These are phyloP conservation scores for Rhizopogon salebrosus DNA, from an alignment of 768 basidiomycete genomes.

Conservation along the genomic window DNA sequence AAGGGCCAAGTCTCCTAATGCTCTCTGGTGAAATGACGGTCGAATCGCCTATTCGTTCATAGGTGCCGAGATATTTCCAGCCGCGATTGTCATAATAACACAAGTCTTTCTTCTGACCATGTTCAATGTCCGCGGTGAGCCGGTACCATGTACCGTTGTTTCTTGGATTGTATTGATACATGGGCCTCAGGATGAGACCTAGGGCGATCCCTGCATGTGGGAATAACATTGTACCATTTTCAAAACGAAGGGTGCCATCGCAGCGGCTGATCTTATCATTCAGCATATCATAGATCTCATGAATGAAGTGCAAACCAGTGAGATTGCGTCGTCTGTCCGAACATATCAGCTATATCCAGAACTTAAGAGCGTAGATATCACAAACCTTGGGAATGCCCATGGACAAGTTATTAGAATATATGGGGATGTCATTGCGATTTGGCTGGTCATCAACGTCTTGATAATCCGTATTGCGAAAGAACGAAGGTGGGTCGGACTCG, in stretches of 20 bases:
- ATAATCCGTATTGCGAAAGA: conserved; percentile 6
- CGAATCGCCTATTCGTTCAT: conserved; percentile 15
- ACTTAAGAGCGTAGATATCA: background rate
- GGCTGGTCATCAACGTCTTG: conserved; percentile 11
- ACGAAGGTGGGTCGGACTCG: background rate
- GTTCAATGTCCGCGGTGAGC: conserved; percentile 5
- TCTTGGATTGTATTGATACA: conserved; percentile 23
- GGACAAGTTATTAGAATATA: background rate
- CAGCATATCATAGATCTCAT: background rate
- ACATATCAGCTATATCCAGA: background rate
- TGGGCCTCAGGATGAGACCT: conserved; percentile 20
- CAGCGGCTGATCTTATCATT: background rate
- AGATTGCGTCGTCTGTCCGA: background rate
- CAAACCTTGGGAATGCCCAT: background rate
- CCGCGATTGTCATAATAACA: conserved; percentile 6
- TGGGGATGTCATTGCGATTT: background rate
- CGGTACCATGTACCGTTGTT: conserved; percentile 14
- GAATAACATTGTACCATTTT: conserved; percentile 13
- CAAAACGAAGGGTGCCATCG: background rate
- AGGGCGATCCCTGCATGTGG: conserved; percentile 15
- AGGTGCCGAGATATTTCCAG: conserved; percentile 20
- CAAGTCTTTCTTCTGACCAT: conserved; percentile 15
- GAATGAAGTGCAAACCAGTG: background rate
- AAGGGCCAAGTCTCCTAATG: conserved; percentile 6
- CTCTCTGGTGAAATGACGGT: conserved; percentile 11